Evolutionary conservation across 257 asterid genomes (phyloP).

Genomic region (Petunia secreta): DNA sequence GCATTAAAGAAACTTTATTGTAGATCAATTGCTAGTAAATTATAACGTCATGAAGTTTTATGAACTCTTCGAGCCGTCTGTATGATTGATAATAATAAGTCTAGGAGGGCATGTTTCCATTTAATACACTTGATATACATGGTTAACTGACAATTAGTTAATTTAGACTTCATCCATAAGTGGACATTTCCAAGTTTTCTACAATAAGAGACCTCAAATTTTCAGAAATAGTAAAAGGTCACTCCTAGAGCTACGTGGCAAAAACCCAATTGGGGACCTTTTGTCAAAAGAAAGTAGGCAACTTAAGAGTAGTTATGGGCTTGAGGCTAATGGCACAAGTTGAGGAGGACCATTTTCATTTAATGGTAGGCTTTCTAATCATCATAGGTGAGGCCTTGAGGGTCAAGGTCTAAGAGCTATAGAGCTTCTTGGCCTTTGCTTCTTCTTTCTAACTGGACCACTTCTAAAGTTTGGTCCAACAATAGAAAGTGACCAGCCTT

Average conservation of each 20-base stretch:
- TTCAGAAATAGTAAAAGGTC: conserved; percentile 1
- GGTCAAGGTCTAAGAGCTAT: neutral
- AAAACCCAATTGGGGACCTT: neutral
- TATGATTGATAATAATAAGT: neutral
- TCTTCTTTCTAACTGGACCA: conserved; percentile 27
- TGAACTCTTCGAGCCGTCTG: no score
- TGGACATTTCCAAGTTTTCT: neutral
- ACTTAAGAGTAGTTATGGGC: neutral
- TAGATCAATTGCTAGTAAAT: no score
- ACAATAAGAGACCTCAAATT: neutral
- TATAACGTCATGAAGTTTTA: no score
- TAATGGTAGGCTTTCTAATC: conserved; percentile 14
- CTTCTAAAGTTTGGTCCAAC: conserved; percentile 20
- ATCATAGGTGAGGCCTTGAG: conserved; percentile 6
- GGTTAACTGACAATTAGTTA: neutral
- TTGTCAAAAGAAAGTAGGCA: conserved; percentile 14
- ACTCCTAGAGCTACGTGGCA: neutral
- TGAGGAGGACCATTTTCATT: conserved; percentile 30
- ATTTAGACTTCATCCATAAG: neutral
- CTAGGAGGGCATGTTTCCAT: neutral
- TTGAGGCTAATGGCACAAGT: neutral
- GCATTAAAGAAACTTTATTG: no score
- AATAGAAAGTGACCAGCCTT: conserved; percentile 20
- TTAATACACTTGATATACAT: neutral
- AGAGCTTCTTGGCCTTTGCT: conserved; percentile 17